A percentile compares a stretch with the other conserved stretches of the same genome.
Conservation (phyloP, 2,329 filamentous ascomycete species). For the Verticillium dahliae region DNA sequence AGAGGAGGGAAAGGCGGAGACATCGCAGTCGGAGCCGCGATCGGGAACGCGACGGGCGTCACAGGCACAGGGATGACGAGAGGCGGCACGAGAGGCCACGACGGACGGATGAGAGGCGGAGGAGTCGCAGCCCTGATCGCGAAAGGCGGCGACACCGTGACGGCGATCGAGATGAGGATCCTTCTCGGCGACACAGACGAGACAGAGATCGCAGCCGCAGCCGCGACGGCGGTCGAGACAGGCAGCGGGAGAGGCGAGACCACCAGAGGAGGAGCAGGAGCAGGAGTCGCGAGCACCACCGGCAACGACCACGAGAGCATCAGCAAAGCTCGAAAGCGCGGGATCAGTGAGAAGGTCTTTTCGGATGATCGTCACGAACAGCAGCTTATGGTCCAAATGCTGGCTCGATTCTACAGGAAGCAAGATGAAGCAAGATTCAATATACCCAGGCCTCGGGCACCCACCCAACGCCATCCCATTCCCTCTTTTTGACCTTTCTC, state of each 20-base stretch:
- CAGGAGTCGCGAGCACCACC: constrained; percentile 2
- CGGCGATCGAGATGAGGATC: neutral
- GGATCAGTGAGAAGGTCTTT: neutral
- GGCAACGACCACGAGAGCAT: constrained; percentile 3
- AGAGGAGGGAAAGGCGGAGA: constrained; percentile 23
- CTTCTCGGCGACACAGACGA: constrained; percentile 3
- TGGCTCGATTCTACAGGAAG: neutral
- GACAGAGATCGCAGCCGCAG: neutral
- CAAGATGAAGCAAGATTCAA: neutral
- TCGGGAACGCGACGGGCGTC: constrained; percentile 16
- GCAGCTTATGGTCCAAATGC: neutral
- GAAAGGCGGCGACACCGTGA: constrained; percentile 4
- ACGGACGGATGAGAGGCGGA: constrained; percentile 13
- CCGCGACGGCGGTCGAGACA: neutral
- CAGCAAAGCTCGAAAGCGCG: constrained; percentile 7
- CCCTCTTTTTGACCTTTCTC: neutral
- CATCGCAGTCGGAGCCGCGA: constrained; percentile 28
- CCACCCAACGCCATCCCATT: neutral
- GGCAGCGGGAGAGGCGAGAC: constrained; percentile 4
- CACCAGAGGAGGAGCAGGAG: constrained; percentile 8
- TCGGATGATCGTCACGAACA: neutral
- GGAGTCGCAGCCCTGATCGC: constrained; percentile 5
- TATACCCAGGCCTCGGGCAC: neutral
- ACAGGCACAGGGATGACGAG: constrained; percentile 15
- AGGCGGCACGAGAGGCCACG: constrained; percentile 15